These are phyloP conservation scores for Erodium texanum DNA, from an alignment of 441 rosid species.

Conservation along the genomic window DNA sequence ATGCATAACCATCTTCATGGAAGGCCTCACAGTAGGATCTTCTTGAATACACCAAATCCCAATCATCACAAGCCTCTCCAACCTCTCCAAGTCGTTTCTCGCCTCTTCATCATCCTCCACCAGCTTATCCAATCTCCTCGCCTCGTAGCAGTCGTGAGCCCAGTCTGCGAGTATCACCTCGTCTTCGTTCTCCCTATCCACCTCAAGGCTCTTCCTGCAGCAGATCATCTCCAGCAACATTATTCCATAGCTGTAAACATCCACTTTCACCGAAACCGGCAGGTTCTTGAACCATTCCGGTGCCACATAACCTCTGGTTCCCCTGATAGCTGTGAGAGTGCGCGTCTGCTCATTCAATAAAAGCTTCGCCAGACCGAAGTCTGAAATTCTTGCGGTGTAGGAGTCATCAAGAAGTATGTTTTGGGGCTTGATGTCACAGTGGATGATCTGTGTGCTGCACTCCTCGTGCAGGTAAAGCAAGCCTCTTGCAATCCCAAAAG, in stretches of 20 bases:
- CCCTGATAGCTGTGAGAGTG: conserved; percentile 11
- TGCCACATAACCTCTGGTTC: conserved; percentile 21
- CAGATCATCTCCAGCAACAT: conserved; percentile 21
- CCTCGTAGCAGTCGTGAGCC: conserved; percentile 18
- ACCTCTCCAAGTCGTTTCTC: background rate
- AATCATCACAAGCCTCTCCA: conserved; percentile 22
- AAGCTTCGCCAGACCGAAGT: background rate
- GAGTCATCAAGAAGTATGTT: conserved; percentile 8
- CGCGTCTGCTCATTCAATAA: conserved; percentile 13
- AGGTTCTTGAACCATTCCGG: conserved; percentile 20
- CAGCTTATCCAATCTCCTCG: conserved; percentile 15
- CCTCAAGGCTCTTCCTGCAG: conserved; percentile 19
- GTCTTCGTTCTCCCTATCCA: conserved; percentile 1
- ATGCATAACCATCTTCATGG: conserved; percentile 14
- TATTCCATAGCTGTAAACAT: conserved; percentile 22
- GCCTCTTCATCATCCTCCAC: conserved; percentile 13
- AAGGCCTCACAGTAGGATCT: conserved; percentile 23
- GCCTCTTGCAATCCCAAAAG: background rate
- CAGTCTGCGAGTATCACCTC: conserved; percentile 16
- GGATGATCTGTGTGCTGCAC: background rate
- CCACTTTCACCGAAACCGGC: conserved; percentile 17
- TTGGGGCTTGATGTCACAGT: conserved; percentile 10
- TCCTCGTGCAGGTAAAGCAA: background rate
- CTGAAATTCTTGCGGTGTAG: background rate
- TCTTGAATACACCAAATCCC: conserved; percentile 28